A percentile compares a stretch with the other conserved stretches of the same genome.
These are phyloP conservation scores for Yarrowia osloensis DNA, from an alignment of 805 yeast genomes.

Conservation along the genomic window DNA sequence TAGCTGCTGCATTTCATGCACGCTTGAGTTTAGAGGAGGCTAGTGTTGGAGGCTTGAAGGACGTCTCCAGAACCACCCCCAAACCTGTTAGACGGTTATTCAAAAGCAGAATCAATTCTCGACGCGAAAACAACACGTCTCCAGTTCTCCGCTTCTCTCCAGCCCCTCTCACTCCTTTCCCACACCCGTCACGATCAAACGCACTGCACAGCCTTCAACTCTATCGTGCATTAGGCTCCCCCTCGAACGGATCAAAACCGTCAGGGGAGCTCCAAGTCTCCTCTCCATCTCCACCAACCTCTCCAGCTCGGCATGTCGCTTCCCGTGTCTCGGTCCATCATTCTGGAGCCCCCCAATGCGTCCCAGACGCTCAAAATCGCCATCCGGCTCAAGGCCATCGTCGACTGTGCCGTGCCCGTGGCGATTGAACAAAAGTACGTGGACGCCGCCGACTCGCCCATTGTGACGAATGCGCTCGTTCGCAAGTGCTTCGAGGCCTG, in stretches of 20 bases:
- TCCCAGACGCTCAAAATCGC: slow-evolving; percentile 49
- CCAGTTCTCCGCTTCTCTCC: no score
- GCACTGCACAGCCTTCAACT: slow-evolving; percentile 9
- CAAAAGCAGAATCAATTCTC: not conserved
- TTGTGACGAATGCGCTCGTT: slow-evolving; percentile 43
- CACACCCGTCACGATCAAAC: no score
- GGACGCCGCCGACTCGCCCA: slow-evolving; percentile 57
- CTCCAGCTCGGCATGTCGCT: slow-evolving; percentile 5
- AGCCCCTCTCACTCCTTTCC: no score
- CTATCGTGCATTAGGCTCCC: not conserved
- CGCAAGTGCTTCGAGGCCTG: slow-evolving; percentile 35
- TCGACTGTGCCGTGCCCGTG: slow-evolving; percentile 71
- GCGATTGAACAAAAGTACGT: slow-evolving; percentile 56
- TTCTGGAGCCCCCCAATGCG: slow-evolving; percentile 29
- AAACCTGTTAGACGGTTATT: no score
- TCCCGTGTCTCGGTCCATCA: slow-evolving; percentile 10
- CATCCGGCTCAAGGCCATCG: slow-evolving; percentile 67
- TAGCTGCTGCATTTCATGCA: not conserved
- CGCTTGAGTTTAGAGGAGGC: not conserved
- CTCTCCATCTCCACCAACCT: no score
- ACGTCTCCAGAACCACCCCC: not conserved
- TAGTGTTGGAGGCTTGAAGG: not conserved
- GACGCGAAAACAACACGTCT: not conserved
- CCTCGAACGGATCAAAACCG: not conserved
- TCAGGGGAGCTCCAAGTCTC: not conserved